Base-by-base conservation (phyloP, 257 asterid genomes). In the Ligustrum vulgare region DNA sequence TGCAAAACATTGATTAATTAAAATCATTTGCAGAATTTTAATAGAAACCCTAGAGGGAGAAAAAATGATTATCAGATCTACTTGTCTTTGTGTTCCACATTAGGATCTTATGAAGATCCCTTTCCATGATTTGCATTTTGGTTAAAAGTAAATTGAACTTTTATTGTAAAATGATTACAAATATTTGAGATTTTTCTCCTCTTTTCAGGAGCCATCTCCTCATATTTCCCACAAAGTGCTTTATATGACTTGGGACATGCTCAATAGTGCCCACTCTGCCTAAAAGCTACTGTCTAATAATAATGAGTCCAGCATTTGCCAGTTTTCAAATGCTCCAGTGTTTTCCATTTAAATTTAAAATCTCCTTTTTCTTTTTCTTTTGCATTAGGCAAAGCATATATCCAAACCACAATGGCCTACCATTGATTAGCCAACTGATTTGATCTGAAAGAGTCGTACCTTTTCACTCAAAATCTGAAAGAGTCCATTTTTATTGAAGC, bases 241-340 rank as follows among this genome's bases (percentile, higher is more conserved):
- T 81, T 81, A 73, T 63, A 72, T 74, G 70, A 80, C 73, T 80
- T 64, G 32, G 72, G 82, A 78, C 79, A 78, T 69, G 74, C 75
- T 67, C 80, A 79, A 84, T 70, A 75, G 91, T 80, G 90, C 90
- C 96, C 98, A 86, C 92, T 64, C 83, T 79, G 80, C 66, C 83
- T 70, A 71, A 75, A 87, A 85, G 84, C 49, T 63, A 77, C 76
- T 74, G 78, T 77, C 65, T 71, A 49, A 75, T 69, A 43, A 90
- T 91, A 79, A 90, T 92, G 93, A 85, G 75, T 88, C 92, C 96
- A 90, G 94, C 96, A 82, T 86, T 89, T 86, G 89, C 97, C 98
- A 92, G 92, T 86, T 85, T 82, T 90, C 77, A 82, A 73, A 33
- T 69, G 73, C 79, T 80, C 71, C 69, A 72, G 41, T 22, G 32